Conservation (phyloP, 768 basidiomycete species). For the Podaxis mareebaensis region DNA sequence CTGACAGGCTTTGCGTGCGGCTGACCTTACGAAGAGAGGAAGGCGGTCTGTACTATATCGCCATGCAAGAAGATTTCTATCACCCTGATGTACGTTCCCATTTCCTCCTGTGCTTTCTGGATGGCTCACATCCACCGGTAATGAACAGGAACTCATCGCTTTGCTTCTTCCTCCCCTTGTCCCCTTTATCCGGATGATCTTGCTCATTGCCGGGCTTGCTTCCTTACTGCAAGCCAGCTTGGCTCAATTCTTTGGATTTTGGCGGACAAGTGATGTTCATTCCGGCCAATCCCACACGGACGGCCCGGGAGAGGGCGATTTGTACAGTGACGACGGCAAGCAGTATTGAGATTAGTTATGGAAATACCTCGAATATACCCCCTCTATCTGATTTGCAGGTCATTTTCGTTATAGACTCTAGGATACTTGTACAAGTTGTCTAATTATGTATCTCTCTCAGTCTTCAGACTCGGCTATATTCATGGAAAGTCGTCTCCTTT, state of each 20-base stretch:
- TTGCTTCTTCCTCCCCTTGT: conserved; percentile 44
- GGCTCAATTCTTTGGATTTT: conserved; percentile 35
- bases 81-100: conserved; percentile 47
- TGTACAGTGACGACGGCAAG: not conserved
- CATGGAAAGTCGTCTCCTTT: conserved; percentile 38
- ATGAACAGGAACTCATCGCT: conserved; percentile 40
- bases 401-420: not conserved
- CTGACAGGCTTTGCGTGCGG: conserved; percentile 46
- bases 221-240: conserved; percentile 31
- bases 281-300: not conserved
- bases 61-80: conserved; percentile 59
- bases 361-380: not conserved
- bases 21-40: conserved; percentile 47
- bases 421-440: not conserved
- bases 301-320: conserved; percentile 10
- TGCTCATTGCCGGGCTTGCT: conserved; percentile 26
- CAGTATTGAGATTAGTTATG: not conserved
- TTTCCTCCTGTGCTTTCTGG: not conserved
- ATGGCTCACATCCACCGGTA: not conserved
- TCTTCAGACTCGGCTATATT: not conserved
- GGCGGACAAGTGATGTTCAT: conserved; percentile 23
- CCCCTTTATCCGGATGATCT: conserved; percentile 33
- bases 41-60: conserved; percentile 43
- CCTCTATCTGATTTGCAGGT: not conserved
- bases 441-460: not conserved